Evolutionary conservation across 2,329 filamentous ascomycete genomes (phyloP).

Genomic region (Diaporthe ampelina): DNA sequence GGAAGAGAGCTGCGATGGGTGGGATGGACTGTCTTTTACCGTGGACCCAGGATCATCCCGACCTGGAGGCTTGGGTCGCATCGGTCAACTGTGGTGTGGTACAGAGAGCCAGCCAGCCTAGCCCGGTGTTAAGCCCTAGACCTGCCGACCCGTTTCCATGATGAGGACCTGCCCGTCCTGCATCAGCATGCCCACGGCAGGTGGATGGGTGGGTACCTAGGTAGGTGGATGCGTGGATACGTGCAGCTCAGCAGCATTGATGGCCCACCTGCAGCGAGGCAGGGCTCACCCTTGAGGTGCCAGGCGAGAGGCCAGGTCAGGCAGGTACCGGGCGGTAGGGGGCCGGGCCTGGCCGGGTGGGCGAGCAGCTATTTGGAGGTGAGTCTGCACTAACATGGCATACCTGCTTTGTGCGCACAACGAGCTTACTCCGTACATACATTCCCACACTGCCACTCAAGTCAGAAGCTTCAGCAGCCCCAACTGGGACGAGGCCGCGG

Average conservation of each 20-base stretch:
- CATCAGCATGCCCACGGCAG: conserved; percentile 21
- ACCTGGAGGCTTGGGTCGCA: conserved; percentile 39
- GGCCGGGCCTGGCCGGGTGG: background rate
- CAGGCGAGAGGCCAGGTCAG: background rate
- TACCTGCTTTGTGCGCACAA: background rate
- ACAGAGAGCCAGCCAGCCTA: conserved; percentile 4
- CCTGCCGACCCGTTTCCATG: conserved; percentile 39
- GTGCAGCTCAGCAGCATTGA: background rate
- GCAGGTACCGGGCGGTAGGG: conserved; percentile 12
- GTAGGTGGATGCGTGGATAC: background rate
- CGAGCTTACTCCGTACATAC: background rate
- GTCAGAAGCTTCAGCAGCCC: conserved; percentile 32
- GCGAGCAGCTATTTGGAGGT: conserved; percentile 2
- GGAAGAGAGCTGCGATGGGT: conserved; percentile 30
- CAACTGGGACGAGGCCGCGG: conserved; percentile 4
- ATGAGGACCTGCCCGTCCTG: conserved; percentile 34
- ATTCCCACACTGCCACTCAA: background rate
- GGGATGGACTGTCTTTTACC: conserved; percentile 39
- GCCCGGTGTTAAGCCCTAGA: conserved; percentile 32
- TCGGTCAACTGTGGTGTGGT: conserved; percentile 36
- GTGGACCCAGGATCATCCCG: conserved; percentile 38
- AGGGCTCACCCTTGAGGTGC: conserved; percentile 27
- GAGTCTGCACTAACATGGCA: background rate
- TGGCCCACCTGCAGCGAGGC: conserved; percentile 31
- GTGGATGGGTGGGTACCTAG: conserved; percentile 13